These are phyloP conservation scores for Rubia yunnanensis DNA, from an alignment of 257 asterid species.

Conservation along the genomic window DNA sequence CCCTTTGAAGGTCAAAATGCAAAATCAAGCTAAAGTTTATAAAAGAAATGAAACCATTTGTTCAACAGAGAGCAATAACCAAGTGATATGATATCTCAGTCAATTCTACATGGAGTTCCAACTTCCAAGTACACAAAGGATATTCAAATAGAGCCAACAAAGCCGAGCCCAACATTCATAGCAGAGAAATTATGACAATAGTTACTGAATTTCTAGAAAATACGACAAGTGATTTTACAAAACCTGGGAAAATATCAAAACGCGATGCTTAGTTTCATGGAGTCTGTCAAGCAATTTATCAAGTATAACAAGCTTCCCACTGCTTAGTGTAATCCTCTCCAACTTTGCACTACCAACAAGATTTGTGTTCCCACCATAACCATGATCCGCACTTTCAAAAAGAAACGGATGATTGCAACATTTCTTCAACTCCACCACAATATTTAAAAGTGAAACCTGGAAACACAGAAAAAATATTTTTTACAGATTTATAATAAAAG, in stretches of 20 bases:
- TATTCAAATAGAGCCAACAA: neutral
- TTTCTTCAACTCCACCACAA: slow-evolving; percentile 98
- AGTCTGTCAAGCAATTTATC: slow-evolving; percentile 84
- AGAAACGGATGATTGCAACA: slow-evolving; percentile 99
- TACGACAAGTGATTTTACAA: slow-evolving; percentile 1
- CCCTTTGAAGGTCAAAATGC: neutral
- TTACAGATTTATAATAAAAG: neutral
- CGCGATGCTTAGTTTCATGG: slow-evolving; percentile 91
- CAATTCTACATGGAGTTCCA: neutral
- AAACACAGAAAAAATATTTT: slow-evolving; percentile 5
- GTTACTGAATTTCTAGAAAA: neutral
- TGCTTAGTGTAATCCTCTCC: slow-evolving; percentile 86
- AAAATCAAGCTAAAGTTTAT: neutral
- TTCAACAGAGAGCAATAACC: neutral
- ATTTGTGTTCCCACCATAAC: slow-evolving; percentile 95
- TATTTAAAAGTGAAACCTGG: slow-evolving; percentile 98
- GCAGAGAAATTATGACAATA: neutral
- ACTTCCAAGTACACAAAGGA: neutral
- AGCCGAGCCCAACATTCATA: neutral
- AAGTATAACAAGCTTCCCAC: slow-evolving; percentile 92
- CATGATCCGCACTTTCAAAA: slow-evolving; percentile 99
- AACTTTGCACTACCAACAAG: slow-evolving; percentile 71
- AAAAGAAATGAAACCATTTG: neutral
- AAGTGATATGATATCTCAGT: neutral
- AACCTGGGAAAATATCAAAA: slow-evolving; percentile 98